Percentiles rank a stretch among this genome's conserved stretches.
Evolutionary conservation across 2,329 filamentous ascomycete species (phyloP).

Genomic region (Incumbomyces delicatus): DNA sequence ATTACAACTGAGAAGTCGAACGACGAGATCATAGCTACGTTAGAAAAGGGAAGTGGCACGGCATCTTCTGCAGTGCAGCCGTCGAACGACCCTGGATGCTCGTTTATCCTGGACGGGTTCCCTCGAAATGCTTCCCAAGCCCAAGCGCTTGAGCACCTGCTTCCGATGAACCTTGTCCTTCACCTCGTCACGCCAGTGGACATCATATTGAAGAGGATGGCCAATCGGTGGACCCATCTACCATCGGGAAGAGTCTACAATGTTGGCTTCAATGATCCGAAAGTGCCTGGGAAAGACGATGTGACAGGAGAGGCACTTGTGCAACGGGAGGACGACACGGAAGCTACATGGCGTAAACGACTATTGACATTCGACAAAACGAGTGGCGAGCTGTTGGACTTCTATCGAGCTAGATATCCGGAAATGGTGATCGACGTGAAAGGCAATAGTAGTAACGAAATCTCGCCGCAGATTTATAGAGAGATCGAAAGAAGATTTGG

Average conservation of each 20-base stretch:
- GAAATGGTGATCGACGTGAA: conserved; percentile 79
- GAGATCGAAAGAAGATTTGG: conserved; percentile 75
- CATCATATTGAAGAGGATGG: conserved; percentile 81
- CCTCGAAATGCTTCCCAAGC: conserved; percentile 81
- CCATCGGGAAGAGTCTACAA: conserved; percentile 91
- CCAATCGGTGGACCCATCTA: conserved; percentile 86
- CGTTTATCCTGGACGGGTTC: conserved; percentile 93
- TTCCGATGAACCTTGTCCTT: conserved; percentile 92
- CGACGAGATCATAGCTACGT: conserved; percentile 23
- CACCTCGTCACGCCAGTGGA: conserved; percentile 75
- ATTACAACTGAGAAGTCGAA: conserved; percentile 40
- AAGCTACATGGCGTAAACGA: conserved; percentile 73
- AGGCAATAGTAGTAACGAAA: conserved; percentile 88
- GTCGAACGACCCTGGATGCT: conserved; percentile 63
- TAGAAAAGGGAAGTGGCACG: conserved; percentile 35
- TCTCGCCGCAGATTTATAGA: conserved; percentile 74
- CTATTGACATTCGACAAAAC: conserved; percentile 80
- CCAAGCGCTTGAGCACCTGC: conserved; percentile 61
- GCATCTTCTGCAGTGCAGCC: conserved; percentile 22
- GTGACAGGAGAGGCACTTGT: conserved; percentile 78
- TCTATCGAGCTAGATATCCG: conserved; percentile 61
- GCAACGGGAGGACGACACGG: conserved; percentile 74
- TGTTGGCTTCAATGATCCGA: conserved; percentile 80
- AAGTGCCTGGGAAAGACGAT: conserved; percentile 72
- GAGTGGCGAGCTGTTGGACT: conserved; percentile 72